Conservation (phyloP, 208 protist species). For the Trypanosoma conorhini region DNA sequence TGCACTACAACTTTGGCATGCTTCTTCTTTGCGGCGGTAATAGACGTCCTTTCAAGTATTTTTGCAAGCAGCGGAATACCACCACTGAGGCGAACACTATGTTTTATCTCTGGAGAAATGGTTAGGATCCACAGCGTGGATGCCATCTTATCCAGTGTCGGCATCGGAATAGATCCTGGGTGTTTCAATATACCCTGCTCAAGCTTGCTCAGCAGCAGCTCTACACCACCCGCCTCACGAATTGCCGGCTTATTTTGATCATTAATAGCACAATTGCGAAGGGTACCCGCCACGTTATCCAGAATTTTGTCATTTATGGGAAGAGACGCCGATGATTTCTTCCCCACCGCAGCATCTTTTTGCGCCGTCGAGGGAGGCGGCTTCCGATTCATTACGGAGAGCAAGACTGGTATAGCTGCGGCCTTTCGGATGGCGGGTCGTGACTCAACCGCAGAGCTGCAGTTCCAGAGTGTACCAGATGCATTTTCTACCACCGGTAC, state of each 20-base stretch:
- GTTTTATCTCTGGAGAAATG: slow-evolving; percentile 90
- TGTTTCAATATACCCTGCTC: slow-evolving; percentile 40
- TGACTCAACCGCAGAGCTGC: slow-evolving; percentile 81
- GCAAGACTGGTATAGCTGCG: slow-evolving; percentile 78
- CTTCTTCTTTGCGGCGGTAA: slow-evolving; percentile 35
- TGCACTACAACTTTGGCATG: slow-evolving; percentile 6
- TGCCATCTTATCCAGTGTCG: slow-evolving; percentile 87
- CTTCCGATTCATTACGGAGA: slow-evolving; percentile 68
- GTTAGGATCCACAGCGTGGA: slow-evolving; percentile 92
- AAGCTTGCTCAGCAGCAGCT: slow-evolving; percentile 73
- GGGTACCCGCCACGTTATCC: slow-evolving; percentile 88
- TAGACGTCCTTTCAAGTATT: slow-evolving; percentile 64
- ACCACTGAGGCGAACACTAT: slow-evolving; percentile 67
- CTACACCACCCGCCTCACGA: slow-evolving; percentile 80
- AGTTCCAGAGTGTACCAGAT: slow-evolving; percentile 94
- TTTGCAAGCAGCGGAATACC: slow-evolving; percentile 74
- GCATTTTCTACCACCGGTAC: slow-evolving; percentile 89
- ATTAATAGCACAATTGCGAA: slow-evolving; percentile 94
- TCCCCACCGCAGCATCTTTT: not conserved
- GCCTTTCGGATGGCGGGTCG: slow-evolving; percentile 81
- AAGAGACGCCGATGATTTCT: slow-evolving; percentile 16
- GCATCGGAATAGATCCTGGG: slow-evolving; percentile 35
- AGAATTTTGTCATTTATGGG: slow-evolving; percentile 76
- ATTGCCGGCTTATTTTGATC: slow-evolving; percentile 92
- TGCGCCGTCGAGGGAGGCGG: not conserved